Conservation (phyloP, 192 early-diverging fungal species). For the Thamnidium elegans region DNA sequence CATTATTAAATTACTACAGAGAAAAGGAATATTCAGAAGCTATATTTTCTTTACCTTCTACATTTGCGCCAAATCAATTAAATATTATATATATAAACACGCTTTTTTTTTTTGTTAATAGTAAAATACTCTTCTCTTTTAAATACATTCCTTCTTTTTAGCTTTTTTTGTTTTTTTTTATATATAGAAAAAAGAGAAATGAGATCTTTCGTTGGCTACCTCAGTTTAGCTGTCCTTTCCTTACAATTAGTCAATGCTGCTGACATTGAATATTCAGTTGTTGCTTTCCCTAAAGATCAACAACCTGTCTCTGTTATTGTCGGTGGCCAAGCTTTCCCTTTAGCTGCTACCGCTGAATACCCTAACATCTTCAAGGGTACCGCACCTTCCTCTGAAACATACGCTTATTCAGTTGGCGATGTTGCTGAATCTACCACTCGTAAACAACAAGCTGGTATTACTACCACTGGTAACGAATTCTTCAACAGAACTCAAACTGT, state of each 20-base stretch:
- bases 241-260: conserved; percentile 7
- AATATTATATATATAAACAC: too few species aligned
- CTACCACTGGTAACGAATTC: conserved; percentile 41
- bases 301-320: conserved; percentile 22
- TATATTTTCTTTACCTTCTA: too few species aligned
- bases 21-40: too few species aligned
- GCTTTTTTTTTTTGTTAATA: too few species aligned
- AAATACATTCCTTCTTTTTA: too few species aligned
- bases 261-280: conserved; percentile 25
- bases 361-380: conserved; percentile 22
- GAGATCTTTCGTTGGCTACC: conserved; percentile 7
- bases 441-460: conserved; percentile 1
- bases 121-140: too few species aligned
- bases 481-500: conserved; percentile 43
- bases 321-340: conserved; percentile 18
- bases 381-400: conserved; percentile 13
- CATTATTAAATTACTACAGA: too few species aligned
- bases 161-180: too few species aligned
- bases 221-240: conserved; percentile 18
- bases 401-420: conserved; percentile 20
- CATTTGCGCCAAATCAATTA: too few species aligned
- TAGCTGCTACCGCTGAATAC: conserved; percentile 1
- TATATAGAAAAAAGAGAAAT: not conserved
- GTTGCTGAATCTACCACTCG: conserved; percentile 38
- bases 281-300: conserved; percentile 21